Conservation (phyloP, 2,329 filamentous ascomycete species). For the Fusarium coicis region DNA sequence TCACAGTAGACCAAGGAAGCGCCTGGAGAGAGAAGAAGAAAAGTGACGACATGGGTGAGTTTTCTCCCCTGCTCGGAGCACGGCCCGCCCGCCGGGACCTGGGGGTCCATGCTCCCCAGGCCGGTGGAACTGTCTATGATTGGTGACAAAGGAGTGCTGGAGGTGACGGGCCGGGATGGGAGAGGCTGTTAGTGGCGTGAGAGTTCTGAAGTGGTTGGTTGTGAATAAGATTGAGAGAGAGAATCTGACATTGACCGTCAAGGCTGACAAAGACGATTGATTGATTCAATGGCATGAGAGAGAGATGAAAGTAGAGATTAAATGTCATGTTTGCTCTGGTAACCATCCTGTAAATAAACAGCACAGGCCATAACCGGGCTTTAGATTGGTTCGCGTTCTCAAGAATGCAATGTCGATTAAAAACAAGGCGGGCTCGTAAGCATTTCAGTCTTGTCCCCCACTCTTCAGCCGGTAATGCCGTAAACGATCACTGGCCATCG, state of each 20-base stretch:
- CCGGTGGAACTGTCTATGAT: slow-evolving; percentile 42
- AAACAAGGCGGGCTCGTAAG: background rate
- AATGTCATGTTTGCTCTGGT: slow-evolving; percentile 14
- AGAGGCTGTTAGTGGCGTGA: slow-evolving; percentile 18
- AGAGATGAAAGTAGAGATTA: background rate
- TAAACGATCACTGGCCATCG: background rate
- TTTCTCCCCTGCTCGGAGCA: slow-evolving; percentile 25
- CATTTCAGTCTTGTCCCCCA: slow-evolving; percentile 1
- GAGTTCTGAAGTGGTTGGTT: background rate
- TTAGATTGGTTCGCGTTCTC: background rate
- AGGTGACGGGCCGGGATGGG: slow-evolving; percentile 18
- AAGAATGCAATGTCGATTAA: slow-evolving; percentile 3
- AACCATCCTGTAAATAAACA: slow-evolving; percentile 24
- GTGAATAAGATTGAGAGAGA: slow-evolving; percentile 1
- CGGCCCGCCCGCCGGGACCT: slow-evolving; percentile 40
- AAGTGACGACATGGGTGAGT: slow-evolving; percentile 36
- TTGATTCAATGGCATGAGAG: slow-evolving; percentile 1
- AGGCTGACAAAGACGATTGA: background rate
- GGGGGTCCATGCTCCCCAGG: slow-evolving; percentile 44
- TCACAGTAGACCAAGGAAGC: background rate
- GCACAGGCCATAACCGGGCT: slow-evolving; percentile 32
- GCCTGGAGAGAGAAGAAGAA: background rate
- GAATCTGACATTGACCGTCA: background rate
- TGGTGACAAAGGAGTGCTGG: slow-evolving; percentile 28
- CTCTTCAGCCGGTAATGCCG: slow-evolving; percentile 24